These are phyloP conservation scores for Cladosporium sp. DNA, from an alignment of 2,329 filamentous ascomycete species.

Conservation along the genomic window DNA sequence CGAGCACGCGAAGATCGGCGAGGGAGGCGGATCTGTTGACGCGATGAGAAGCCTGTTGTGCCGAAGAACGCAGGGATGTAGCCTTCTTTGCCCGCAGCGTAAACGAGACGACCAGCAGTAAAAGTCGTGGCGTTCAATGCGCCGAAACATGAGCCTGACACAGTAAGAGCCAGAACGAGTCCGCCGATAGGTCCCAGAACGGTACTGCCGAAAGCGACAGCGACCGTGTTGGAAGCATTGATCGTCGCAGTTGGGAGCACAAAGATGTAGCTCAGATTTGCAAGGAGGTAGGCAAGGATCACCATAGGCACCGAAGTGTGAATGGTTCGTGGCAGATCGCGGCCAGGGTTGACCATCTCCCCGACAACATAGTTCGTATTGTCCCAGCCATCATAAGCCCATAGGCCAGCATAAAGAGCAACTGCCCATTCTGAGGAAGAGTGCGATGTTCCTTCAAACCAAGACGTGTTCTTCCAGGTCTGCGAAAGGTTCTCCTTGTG, in stretches of 20 bases:
- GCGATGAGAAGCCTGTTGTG: constrained; percentile 64
- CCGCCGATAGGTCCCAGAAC: constrained; percentile 84
- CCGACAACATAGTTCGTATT: constrained; percentile 98
- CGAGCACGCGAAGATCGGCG: constrained; percentile 52
- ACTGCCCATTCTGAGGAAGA: constrained; percentile 87
- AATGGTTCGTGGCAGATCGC: constrained; percentile 89
- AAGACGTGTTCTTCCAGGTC: constrained; percentile 77
- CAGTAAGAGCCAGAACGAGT: constrained; percentile 79
- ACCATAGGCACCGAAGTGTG: constrained; percentile 95
- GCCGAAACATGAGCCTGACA: constrained; percentile 88
- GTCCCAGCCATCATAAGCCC: constrained; percentile 99
- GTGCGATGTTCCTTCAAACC: constrained; percentile 82
- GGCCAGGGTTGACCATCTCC: constrained; percentile 86
- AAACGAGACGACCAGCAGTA: constrained; percentile 85
- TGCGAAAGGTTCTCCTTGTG: constrained; percentile 57
- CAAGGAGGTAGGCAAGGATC: constrained; percentile 82
- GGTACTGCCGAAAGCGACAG: constrained; percentile 83
- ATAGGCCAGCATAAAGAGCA: constrained; percentile 88
- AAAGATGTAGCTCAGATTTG: constrained; percentile 90
- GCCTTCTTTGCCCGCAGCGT: constrained; percentile 90
- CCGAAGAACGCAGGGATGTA: constrained; percentile 84
- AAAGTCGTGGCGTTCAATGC: constrained; percentile 93
- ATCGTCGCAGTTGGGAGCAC: constrained; percentile 78
- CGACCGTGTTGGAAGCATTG: constrained; percentile 89
- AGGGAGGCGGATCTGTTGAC: constrained; percentile 31